These are phyloP conservation scores for Postia placenta DNA, from an alignment of 768 basidiomycete species.

Conservation along the genomic window DNA sequence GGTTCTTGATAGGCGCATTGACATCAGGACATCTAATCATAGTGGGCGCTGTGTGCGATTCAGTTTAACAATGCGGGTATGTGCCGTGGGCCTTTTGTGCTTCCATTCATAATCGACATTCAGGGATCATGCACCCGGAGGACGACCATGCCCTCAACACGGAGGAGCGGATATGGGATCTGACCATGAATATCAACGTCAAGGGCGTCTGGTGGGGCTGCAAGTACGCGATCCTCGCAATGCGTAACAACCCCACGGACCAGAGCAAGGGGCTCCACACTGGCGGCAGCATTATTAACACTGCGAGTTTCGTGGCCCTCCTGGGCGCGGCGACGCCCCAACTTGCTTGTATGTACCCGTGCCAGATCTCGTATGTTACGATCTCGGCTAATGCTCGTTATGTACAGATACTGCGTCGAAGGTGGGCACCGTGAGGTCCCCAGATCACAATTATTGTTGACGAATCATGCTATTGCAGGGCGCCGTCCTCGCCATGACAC, in stretches of 20 bases:
- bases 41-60: neutral
- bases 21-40: conserved; percentile 1
- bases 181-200: conserved; percentile 90
- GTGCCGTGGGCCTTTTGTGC: conserved; percentile 8
- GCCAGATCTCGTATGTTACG: neutral
- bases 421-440: conserved; percentile 40
- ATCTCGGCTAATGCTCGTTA: neutral
- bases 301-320: conserved; percentile 93
- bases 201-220: conserved; percentile 99
- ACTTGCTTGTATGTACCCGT: conserved; percentile 75
- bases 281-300: conserved; percentile 95
- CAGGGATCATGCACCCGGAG: conserved; percentile 96
- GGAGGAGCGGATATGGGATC: conserved; percentile 93
- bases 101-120: neutral
- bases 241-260: conserved; percentile 89
- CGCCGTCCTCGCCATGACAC: conserved; percentile 96
- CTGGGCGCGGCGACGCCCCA: conserved; percentile 98
- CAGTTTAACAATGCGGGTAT: conserved; percentile 92
- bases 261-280: conserved; percentile 69
- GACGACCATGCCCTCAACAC: conserved; percentile 97
- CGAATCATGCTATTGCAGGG: too few species aligned
- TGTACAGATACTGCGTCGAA: conserved; percentile 87
- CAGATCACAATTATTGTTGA: too few species aligned
- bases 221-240: conserved; percentile 95
- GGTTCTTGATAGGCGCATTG: conserved; percentile 13